phyloP scores from a whole-genome alignment of 371 early-diverging fungal species.

The Rhizopus sp. region DNA sequence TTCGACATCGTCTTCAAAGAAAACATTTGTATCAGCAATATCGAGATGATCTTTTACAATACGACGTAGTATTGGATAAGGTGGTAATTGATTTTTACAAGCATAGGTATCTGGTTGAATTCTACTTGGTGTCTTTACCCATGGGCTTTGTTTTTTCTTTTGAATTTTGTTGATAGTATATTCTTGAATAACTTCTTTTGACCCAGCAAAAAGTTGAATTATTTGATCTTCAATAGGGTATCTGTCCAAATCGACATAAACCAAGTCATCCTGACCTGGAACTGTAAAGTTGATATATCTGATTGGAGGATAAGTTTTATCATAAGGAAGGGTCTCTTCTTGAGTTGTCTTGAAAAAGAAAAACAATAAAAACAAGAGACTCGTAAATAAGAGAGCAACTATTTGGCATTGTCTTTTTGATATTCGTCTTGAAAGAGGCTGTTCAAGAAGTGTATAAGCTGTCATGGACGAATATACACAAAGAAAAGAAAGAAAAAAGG shows the following conservation, averaged over 20 bases:
- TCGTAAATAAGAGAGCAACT: background rate
- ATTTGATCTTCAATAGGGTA: conserved; percentile 26
- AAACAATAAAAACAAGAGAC: background rate
- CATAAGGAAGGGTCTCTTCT: background rate
- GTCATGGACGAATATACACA: background rate
- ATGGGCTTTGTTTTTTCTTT: background rate
- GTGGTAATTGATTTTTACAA: conserved; percentile 24
- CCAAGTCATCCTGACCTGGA: conserved; percentile 4
- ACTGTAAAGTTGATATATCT: conserved; percentile 15
- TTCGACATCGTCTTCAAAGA: conserved; percentile 6
- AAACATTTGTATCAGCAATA: conserved; percentile 8
- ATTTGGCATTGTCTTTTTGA: conserved; percentile 6
- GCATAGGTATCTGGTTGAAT: conserved; percentile 1
- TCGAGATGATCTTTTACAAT: conserved; percentile 17
- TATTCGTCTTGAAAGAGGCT: background rate
- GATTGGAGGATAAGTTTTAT: background rate
- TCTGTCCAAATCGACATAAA: conserved; percentile 19
- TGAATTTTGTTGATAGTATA: background rate
- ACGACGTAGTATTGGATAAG: conserved; percentile 26
- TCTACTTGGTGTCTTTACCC: background rate
- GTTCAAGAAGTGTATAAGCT: conserved; percentile 4
- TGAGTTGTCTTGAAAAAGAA: background rate
- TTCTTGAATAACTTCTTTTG: background rate
- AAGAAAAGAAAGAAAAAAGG: background rate
- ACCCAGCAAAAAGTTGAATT: conserved; percentile 10